These are phyloP conservation scores for Nemania sp. DNA, from an alignment of 2,329 filamentous ascomycete species.

Conservation along the genomic window DNA sequence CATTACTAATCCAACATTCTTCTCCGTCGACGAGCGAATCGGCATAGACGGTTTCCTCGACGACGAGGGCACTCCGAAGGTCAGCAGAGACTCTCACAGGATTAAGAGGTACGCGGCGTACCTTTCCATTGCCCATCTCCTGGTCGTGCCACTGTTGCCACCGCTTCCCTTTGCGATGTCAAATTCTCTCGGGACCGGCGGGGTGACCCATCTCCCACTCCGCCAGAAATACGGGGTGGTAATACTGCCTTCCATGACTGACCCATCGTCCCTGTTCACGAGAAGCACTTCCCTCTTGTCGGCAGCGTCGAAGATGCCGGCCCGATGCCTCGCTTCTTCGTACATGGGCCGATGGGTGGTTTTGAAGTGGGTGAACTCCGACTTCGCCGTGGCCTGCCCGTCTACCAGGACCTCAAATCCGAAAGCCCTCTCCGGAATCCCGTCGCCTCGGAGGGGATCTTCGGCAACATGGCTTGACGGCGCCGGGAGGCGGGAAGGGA, in stretches of 20 bases:
- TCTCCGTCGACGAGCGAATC: slow-evolving; percentile 71
- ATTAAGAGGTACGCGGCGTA: slow-evolving; percentile 34
- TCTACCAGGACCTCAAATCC: slow-evolving; percentile 54
- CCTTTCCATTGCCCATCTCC: slow-evolving; percentile 80
- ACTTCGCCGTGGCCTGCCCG: slow-evolving; percentile 45
- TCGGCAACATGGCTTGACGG: slow-evolving; percentile 41
- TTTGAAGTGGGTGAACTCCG: slow-evolving; percentile 82
- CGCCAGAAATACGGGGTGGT: slow-evolving; percentile 84
- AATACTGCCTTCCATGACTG: slow-evolving; percentile 83
- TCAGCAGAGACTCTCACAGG: slow-evolving; percentile 17
- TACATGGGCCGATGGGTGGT: slow-evolving; percentile 78
- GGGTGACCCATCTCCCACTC: slow-evolving; percentile 76
- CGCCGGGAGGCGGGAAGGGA: slow-evolving; percentile 59
- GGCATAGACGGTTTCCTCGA: slow-evolving; percentile 65
- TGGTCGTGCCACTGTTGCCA: slow-evolving; percentile 80
- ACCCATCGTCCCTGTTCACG: slow-evolving; percentile 61
- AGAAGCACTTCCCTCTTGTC: slow-evolving; percentile 75
- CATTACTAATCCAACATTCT: slow-evolving; percentile 87
- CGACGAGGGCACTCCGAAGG: slow-evolving; percentile 58
- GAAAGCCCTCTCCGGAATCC: slow-evolving; percentile 34
- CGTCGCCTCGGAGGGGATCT: slow-evolving; percentile 16
- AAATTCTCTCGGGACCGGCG: slow-evolving; percentile 58
- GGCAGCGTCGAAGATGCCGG: slow-evolving; percentile 52
- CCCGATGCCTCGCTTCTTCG: slow-evolving; percentile 67
- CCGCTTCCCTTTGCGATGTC: slow-evolving; percentile 59